phyloP scores from a whole-genome alignment of 2,329 filamentous ascomycete genomes.

The Fusarium austroafricanum region DNA sequence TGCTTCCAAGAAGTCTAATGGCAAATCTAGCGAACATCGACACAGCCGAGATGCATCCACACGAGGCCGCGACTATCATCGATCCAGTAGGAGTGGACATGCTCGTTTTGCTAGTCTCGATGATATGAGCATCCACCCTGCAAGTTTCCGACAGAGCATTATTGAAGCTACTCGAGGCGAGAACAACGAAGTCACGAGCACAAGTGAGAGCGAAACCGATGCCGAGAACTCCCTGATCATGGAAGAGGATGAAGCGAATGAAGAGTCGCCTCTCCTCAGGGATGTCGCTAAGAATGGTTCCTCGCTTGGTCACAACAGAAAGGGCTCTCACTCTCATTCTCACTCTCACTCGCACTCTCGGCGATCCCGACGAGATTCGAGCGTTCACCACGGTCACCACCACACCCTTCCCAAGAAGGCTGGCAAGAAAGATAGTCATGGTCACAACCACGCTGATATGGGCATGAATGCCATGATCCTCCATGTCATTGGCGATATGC shows the following conservation, averaged over 20 bases:
- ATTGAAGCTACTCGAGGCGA: slow-evolving; percentile 79
- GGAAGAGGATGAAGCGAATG: slow-evolving; percentile 57
- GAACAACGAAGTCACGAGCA: slow-evolving; percentile 56
- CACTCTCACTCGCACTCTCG: slow-evolving; percentile 43
- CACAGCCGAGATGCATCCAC: slow-evolving; percentile 46
- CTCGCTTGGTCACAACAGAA: slow-evolving; percentile 41
- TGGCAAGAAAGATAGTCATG: slow-evolving; percentile 71
- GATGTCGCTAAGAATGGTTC: slow-evolving; percentile 49
- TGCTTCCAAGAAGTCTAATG: slow-evolving; percentile 42
- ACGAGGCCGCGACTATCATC: slow-evolving; percentile 58
- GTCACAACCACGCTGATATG: slow-evolving; percentile 87
- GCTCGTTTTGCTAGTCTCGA: slow-evolving; percentile 73
- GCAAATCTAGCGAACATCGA: slow-evolving; percentile 52
- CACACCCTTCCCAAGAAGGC: slow-evolving; percentile 79
- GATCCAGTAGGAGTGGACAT: slow-evolving; percentile 62
- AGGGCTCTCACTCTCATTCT: slow-evolving; percentile 33
- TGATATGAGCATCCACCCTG: slow-evolving; percentile 86
- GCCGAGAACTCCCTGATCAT: slow-evolving; percentile 58
- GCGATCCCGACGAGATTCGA: slow-evolving; percentile 59
- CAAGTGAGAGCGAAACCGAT: slow-evolving; percentile 66
- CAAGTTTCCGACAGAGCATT: slow-evolving; percentile 91
- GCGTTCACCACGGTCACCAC: slow-evolving; percentile 78
- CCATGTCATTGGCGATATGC: slow-evolving; percentile 82
- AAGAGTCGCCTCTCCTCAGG: slow-evolving; percentile 62
- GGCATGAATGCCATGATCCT: slow-evolving; percentile 92